A percentile compares a stretch with the other conserved stretches of the same genome.
Evolutionary conservation across 306 rosid genomes (phyloP).

Genomic region (Sindora glabra): DNA sequence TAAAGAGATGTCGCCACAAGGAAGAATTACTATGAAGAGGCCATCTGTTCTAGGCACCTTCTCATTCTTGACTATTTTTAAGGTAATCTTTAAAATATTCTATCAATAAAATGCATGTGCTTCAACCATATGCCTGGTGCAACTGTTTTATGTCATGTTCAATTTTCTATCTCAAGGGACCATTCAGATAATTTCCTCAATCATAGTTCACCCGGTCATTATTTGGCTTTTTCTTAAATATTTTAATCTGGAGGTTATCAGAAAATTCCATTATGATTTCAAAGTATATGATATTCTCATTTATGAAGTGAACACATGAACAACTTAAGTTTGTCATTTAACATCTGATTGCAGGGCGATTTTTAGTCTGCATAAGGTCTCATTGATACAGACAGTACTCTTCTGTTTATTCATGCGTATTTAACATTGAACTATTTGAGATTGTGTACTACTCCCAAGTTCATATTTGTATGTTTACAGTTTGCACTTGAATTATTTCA

Average conservation of each 20-base stretch:
- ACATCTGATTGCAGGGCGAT: no score
- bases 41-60: conserved; percentile 31
- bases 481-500: conserved; percentile 3
- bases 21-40: conserved; percentile 40
- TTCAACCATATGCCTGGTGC: conserved; percentile 2
- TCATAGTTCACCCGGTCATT: background rate
- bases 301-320: background rate
- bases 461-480: background rate
- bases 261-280: background rate
- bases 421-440: background rate
- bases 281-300: background rate
- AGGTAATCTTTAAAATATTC: conserved; percentile 40
- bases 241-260: conserved; percentile 1
- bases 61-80: conserved; percentile 47
- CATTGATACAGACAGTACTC: no score
- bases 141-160: background rate
- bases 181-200: background rate
- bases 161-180: background rate
- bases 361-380: no score
- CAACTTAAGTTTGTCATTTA: background rate
- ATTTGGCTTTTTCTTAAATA: background rate
- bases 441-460: background rate
- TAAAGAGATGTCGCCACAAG: conserved; percentile 66
- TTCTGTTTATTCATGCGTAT: background rate
- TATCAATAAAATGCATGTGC: background rate